Evolutionary conservation across 2,329 filamentous ascomycete genomes (phyloP), one percentile per base, ranked within the genome.

Genomic region (Sclerotinia nivalis): DNA sequence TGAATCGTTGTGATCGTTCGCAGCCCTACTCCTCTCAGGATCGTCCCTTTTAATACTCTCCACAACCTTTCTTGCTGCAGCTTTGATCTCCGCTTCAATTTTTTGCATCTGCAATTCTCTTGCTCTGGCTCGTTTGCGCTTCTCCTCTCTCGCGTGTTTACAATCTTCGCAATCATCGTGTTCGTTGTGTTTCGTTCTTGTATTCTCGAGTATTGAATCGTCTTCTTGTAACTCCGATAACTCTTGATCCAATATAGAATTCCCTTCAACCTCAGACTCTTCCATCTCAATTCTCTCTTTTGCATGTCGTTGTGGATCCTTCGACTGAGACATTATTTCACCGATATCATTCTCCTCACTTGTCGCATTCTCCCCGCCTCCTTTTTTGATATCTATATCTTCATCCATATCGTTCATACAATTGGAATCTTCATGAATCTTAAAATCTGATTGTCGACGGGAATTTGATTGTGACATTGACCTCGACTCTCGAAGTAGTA

Each of bases 61-160:
- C 13, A 86, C 80, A 20, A 87, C 84, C 31, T 83, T 83, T 65
- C 82, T 80, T 1, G 85, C 85, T 0, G 85, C 85, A 34, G 82
- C 83, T 45, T 86, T 84, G 71, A 87, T 87, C 49, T 86, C 78
- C 9, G 83, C 84, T 73, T 87, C 84, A 2, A 85, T 85, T 7
- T 74, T 69, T 25, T 76, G 72, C 7, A 77, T 70, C 37, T 76
- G 76, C 4, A 71, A 72, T 54, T 75, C 72, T 69, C 74, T 73
- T 13, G 71, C 75, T 56, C 69, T 40, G 4, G 55, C 34, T 58
- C 49, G 59, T 22, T 50, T 62, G n/a, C 50, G 49, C 65, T 74
- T 73, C 58, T 73, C 69, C 28, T 75, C 73, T 31, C 72, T 55
- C 40, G 67, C 52, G 71, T 65, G 13, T 73, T 58, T 43, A n/a